These are phyloP conservation scores for Sporothrix brunneoviolacea DNA, from an alignment of 2,329 filamentous ascomycete species.

Conservation along the genomic window DNA sequence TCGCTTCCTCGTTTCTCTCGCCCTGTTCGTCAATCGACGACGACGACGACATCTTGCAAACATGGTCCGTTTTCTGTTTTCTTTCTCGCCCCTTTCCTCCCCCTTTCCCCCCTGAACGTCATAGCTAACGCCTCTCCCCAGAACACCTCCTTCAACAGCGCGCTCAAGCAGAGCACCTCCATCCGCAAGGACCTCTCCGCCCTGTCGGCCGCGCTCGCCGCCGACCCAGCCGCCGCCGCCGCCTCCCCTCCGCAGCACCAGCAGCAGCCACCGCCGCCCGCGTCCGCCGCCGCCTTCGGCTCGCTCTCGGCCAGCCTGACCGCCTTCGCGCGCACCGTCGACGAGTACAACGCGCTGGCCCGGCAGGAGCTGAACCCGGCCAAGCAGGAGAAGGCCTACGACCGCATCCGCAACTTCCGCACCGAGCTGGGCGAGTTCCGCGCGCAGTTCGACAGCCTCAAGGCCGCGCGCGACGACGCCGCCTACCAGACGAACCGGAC, in stretches of 20 bases:
- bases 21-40: not conserved
- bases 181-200: conserved; percentile 64
- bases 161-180: conserved; percentile 75
- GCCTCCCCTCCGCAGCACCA: conserved; percentile 19
- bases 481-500: conserved; percentile 59
- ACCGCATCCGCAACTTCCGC: conserved; percentile 80
- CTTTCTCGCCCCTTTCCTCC: not conserved
- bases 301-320: conserved; percentile 62
- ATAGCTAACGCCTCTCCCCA: conserved; percentile 25
- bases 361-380: conserved; percentile 83
- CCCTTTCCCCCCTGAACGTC: not conserved
- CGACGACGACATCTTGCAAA: not conserved
- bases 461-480: conserved; percentile 68
- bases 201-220: conserved; percentile 24
- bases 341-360: conserved; percentile 82
- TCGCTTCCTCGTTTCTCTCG: not conserved
- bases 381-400: conserved; percentile 85
- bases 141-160: conserved; percentile 83
- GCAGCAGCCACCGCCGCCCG: conserved; percentile 42
- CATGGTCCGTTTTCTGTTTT: too few species aligned
- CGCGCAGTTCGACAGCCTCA: conserved; percentile 68
- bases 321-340: conserved; percentile 80
- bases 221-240: conserved; percentile 21
- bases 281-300: conserved; percentile 36
- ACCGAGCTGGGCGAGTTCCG: conserved; percentile 75